Conservation (phyloP, 106 monocot genomes). For the Alisma plantagoaquatica region DNA sequence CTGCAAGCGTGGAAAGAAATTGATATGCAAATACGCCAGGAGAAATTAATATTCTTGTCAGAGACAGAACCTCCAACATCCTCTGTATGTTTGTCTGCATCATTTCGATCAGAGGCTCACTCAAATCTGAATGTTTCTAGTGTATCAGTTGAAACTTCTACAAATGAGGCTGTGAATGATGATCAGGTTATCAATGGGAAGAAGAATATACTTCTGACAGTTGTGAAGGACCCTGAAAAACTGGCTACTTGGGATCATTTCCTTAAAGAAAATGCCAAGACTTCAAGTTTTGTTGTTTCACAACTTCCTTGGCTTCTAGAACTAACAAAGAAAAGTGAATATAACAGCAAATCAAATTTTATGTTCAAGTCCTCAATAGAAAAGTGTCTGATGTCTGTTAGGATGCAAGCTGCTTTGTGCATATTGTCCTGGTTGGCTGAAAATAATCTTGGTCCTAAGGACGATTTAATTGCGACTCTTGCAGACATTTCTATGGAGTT, state of each 20-base stretch:
- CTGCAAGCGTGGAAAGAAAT: constrained; percentile 86
- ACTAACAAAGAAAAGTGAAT: constrained; percentile 41
- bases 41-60: constrained; percentile 48
- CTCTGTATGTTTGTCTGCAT: constrained; percentile 25
- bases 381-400: constrained; percentile 30
- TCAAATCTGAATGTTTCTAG: constrained; percentile 30
- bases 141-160: background rate
- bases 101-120: constrained; percentile 21
- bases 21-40: constrained; percentile 44
- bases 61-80: constrained; percentile 37
- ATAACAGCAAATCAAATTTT: no score
- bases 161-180: constrained; percentile 4
- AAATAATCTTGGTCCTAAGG: constrained; percentile 67
- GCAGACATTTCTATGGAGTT: constrained; percentile 59
- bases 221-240: constrained; percentile 37
- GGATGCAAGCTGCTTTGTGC: constrained; percentile 43
- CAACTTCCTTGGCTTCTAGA: constrained; percentile 82
- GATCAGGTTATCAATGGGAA: constrained; percentile 20
- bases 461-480: constrained; percentile 60
- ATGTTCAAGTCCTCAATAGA: no score
- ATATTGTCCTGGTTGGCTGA: constrained; percentile 61
- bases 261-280: constrained; percentile 49
- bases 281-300: constrained; percentile 44
- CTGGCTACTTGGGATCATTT: constrained; percentile 27
- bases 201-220: constrained; percentile 29